Evolutionary conservation across 2,329 filamentous ascomycete species (phyloP), one percentile per base, ranked within the genome.

Genomic region (Myriosclerotinia duriaeana): DNA sequence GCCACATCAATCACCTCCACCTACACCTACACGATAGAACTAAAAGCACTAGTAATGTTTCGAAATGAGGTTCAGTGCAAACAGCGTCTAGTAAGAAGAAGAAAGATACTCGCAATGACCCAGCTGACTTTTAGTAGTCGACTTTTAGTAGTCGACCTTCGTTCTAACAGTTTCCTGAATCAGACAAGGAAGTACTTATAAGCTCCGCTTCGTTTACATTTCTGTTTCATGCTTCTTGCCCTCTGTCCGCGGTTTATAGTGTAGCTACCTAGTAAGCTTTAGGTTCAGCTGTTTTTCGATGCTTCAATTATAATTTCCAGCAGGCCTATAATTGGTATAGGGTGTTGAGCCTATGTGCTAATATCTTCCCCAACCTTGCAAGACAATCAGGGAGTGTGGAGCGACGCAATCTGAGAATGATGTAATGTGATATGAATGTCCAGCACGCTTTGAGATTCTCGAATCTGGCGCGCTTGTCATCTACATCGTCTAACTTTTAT

Each of bases 21-120:
- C 20, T 22, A 34, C 53, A 40, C 12, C n/a, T 5, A 6, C 34
- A 8, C 11, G 30, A 34, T n/a, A 38, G 36, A 36, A 17, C 14
- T 11, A 55, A 55, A 40, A 22, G 36, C n/a, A 55, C 53, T 56
- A n/a, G 20, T 50, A 36, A 26, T 30, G 59, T 62, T 42, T 62
- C 46, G 59, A 62, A 52, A 26, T 40, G 48, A 53, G 22, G 59
- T 50, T 61, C 58, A 61, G 15, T 52, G 58, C 58, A 52, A 40
- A 44, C 26, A 40, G 38, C 38, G 11, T 40, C 38, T 40, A 40
- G 26, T 26, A 26, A 26, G 3, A 3, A 26, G 26, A 26, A 26
- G 26, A 26, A 26, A 26, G 26, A 26, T 26, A 26, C 26, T 26
- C 26, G 26, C 26, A 26, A 26, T 26, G 26, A 26, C 26, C 26